Percentiles rank a stretch among this genome's conserved stretches.
phyloP scores from a whole-genome alignment of 495 filamentous ascomycete species.

The Rhypophila decipiens region DNA sequence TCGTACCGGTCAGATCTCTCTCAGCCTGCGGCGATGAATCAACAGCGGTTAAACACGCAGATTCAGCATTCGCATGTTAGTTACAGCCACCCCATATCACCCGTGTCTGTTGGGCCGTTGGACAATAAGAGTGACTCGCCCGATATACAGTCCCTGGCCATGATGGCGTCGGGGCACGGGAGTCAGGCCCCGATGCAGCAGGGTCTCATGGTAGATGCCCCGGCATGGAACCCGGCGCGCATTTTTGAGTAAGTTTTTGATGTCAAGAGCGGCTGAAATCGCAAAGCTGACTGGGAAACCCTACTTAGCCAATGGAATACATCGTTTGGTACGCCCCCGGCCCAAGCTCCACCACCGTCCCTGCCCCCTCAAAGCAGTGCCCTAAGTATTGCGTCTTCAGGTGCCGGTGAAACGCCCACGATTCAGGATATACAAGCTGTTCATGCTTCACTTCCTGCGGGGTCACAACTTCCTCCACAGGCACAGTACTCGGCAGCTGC shows the following conservation, averaged over 20 bases:
- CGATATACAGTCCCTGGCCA: conserved; percentile 66
- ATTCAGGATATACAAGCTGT: conserved; percentile 46
- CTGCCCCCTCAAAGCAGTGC: conserved; percentile 33
- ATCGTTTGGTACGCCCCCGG: conserved; percentile 68
- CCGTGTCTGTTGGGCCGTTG: conserved; percentile 67
- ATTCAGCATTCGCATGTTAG: conserved; percentile 61
- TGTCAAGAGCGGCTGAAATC: background rate
- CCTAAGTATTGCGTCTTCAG: conserved; percentile 38
- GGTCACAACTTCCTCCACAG: conserved; percentile 46
- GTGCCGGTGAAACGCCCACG: conserved; percentile 44
- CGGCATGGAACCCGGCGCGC: conserved; percentile 82
- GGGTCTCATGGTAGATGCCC: conserved; percentile 57
- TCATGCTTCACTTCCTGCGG: conserved; percentile 45
- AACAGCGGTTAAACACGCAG: conserved; percentile 34
- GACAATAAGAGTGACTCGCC: conserved; percentile 78
- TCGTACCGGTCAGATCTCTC: conserved; percentile 35
- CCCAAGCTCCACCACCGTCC: conserved; percentile 34
- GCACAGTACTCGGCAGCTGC: conserved; percentile 51
- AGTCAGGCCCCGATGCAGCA: conserved; percentile 38
- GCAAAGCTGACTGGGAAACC: conserved; percentile 28
- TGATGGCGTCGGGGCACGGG: conserved; percentile 59
- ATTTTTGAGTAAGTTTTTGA: conserved; percentile 78
- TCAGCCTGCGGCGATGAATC: conserved; percentile 35
- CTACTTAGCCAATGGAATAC: conserved; percentile 78
- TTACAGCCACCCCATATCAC: conserved; percentile 74